Base-by-base conservation (phyloP, 352 stramenopile genomes). In the Pythium rhizo-oryzae region DNA sequence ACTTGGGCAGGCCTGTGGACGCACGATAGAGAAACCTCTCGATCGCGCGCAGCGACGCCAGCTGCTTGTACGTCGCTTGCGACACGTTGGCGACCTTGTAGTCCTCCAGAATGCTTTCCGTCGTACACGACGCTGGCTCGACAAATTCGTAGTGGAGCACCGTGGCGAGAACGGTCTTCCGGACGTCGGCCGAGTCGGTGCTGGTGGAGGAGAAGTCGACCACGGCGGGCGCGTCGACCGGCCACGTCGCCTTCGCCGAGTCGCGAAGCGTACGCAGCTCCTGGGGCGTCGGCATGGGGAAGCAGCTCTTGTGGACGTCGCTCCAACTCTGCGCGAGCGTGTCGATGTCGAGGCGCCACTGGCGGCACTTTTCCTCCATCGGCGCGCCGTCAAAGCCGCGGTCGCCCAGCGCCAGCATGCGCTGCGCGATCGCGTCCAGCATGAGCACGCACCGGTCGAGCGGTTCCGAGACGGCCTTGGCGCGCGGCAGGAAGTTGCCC, bases 371-470 rank as follows among this genome's bases (percentile, higher is more conserved):
- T 13, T 57, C 47, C 35, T 58, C 46, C 30, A 57, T 16, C n/a
- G 33, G 4, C 0, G 46, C 8, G 4, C 59, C 59, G 25, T 65
- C 59, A 58, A 58, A 65, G 4, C 59, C 59, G 12, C 21, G 1
- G 2, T 65, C 28, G n/a, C 46, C 59, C 6, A 65, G 23, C 33
- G 47, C 28, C 30, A 65, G 28, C 30, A 65, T 50, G 13, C 47
- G 46, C 19, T 58, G 25, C 18, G 59, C 59, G 37, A 65, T 51
- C 2, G 59, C 35, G 12, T 65, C 46, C 30, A 65, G 59, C 12
- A 65, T 58, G 13, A 51, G 46, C 11, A 65, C 50, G 59, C 59
- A 65, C 7, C 49, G 33, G 19, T 65, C 59, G n/a, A 65, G 43
- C 21, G 35, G 54, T 4, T 7, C 19, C 52, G 47, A 69, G 2